Base-by-base conservation (phyloP, 768 basidiomycete species). In the Ephemerocybe angulata region DNA sequence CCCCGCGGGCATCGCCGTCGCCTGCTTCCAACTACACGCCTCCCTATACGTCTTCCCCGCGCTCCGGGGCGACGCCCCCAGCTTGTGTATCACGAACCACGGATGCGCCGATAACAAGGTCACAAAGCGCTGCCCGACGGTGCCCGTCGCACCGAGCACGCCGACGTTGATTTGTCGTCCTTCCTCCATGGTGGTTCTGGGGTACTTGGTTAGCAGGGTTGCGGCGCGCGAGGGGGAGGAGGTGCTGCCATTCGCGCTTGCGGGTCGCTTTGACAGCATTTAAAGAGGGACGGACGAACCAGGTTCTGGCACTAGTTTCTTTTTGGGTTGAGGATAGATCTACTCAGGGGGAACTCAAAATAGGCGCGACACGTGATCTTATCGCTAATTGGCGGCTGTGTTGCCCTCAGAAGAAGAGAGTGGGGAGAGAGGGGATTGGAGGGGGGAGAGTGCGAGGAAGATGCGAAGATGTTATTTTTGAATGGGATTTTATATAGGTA, bases 121-220 rank as follows among this genome's bases (percentile, higher is more conserved):
- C 70, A 98, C 89, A 70, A 98, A 99, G 37, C 94, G 83, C 71
- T 98, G 96, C 22, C 96, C 95, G 47, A 98, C 96, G 44, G 93
- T 97, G 54, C 96, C 93, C 0, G 92, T 95, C 1, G 93, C 92
- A 29, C 92, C 92, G 8, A 94, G 77, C 44, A 95, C 75, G 56
- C 90, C 92, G 56, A 95, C 89, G 54, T 69, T 64, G 58, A 72
- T 68, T 21, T 50, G 33, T 28, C 38, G 22, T 17, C 63, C 65
- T 41, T 70, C 66, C 41, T 65, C 63, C 69, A 71, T 72, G 48
- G 50, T 65, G 31, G 66, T 63, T 47, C 65, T 55, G 13, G 64
- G 70, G 53, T 67, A 68, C 58, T 69, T 69, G 13, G 65, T 50
- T 13, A 69, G 62, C 15, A 62, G 60, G 2, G 60, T 60, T 43